These are phyloP conservation scores for Actinomortierella wolfii DNA, from an alignment of 371 early-diverging fungal species.

Conservation along the genomic window DNA sequence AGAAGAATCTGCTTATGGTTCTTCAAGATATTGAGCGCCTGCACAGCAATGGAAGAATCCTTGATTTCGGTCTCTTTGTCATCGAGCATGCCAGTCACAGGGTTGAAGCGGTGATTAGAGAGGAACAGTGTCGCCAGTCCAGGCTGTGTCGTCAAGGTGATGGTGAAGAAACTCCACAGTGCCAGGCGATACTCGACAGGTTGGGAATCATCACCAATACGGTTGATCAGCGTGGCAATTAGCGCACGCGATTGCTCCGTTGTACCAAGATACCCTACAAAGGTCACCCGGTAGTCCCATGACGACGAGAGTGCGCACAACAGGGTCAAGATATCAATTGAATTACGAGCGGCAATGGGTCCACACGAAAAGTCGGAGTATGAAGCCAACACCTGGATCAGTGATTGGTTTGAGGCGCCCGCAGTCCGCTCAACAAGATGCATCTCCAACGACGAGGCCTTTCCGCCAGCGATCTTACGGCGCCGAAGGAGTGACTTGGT, in stretches of 20 bases:
- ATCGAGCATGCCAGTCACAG: conserved; percentile 18
- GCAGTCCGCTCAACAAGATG: conserved; percentile 40
- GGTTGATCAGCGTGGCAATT: conserved; percentile 18
- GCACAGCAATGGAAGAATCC: conserved; percentile 26
- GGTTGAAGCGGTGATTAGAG: conserved; percentile 29
- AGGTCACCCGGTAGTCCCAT: conserved; percentile 32
- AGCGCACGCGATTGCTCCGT: conserved; percentile 32
- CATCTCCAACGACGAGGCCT: conserved; percentile 41
- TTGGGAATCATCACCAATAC: conserved; percentile 30
- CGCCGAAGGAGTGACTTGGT: conserved; percentile 32
- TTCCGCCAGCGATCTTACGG: conserved; percentile 32
- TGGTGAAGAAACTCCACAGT: conserved; percentile 43
- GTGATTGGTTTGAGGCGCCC: conserved; percentile 22
- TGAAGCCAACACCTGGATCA: conserved; percentile 30
- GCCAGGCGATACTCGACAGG: conserved; percentile 30
- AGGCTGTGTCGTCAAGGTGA: conserved; percentile 39
- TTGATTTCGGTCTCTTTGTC: conserved; percentile 22
- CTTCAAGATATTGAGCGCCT: conserved; percentile 28
- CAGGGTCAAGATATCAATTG: conserved; percentile 29
- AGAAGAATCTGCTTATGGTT: conserved; percentile 6
- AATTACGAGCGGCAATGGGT: conserved; percentile 15
- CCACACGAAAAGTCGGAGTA: conserved; percentile 32
- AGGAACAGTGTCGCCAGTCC: conserved; percentile 37
- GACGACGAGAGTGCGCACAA: conserved; percentile 31
- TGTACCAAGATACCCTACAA: conserved; percentile 42